Evolutionary conservation across 495 filamentous ascomycete genomes (phyloP), one percentile per base, ranked within the genome.

Genomic region (Penicillium flavigenum): DNA sequence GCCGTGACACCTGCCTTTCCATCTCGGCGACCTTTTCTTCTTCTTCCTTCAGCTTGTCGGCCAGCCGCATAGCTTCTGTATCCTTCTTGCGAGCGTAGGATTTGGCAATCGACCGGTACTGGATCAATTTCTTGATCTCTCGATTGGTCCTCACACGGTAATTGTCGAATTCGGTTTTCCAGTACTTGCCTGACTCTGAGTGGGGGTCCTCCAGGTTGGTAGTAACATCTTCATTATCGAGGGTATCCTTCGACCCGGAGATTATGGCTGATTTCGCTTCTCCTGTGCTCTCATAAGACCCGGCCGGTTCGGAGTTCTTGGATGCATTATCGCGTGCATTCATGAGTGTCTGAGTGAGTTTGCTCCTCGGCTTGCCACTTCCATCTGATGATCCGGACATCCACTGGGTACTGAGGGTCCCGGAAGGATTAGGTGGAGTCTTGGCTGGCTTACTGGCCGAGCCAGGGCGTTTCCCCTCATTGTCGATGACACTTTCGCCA

Each of bases 51-150:
- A 98, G 78, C 63, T 86, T 87, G 55, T 89, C 84, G 24, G 79
- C 79, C 34, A 97, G 72, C 24, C 89, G 83, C 17, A 82, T 78
- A 22, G 89, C 88, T 65, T 96, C 88, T 0, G 77, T 79, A 70
- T 98, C 94, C 70, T 96, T 97, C 74, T 88, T 88, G 63, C 86
- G 88, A 34, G 94, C 94, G 67, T 89, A 98, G 47, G 85, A 88
- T 70, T 92, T 96, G 10, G 92, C 91, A 49, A 89, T 78, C 22
- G 88, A 86, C 69, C 89, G 89, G 72, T 91, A 90, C 62, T 87
- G 87, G 44, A 90, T 80, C 54, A 94, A 81, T 57, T 83, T 88
- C 66, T 87, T 86, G 70, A 93, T 88, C 66, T 92, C 89, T 11
- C 79, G 74, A 65, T 86, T 82, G n/a, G 91, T 93, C 44, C 88